phyloP scores from a whole-genome alignment of 1,284 basidiomycete species.

The Sporisorium sorghi region DNA sequence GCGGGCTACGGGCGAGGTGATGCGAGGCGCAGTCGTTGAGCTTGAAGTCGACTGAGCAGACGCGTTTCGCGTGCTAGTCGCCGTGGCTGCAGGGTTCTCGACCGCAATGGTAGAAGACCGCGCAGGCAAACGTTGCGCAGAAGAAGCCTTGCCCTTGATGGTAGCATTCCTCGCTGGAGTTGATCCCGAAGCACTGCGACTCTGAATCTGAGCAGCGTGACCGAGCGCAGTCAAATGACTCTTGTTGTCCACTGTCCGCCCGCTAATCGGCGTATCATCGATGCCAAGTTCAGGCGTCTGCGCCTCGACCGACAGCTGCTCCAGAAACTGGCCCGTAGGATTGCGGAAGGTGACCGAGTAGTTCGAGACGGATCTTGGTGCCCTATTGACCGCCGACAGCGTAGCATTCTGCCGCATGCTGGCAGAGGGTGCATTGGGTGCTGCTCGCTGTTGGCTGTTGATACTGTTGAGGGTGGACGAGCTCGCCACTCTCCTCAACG shows the following conservation, averaged over 20 bases:
- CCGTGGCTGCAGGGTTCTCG: background rate
- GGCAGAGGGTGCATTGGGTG: background rate
- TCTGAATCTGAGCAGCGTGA: slow-evolving; percentile 43
- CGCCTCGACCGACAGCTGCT: slow-evolving; percentile 34
- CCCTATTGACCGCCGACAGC: slow-evolving; percentile 9
- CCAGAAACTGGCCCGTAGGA: slow-evolving; percentile 39
- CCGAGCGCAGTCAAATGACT: slow-evolving; percentile 43
- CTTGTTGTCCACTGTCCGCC: slow-evolving; percentile 26
- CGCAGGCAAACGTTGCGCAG: background rate
- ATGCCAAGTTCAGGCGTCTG: slow-evolving; percentile 33
- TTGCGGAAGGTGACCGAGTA: slow-evolving; percentile 42
- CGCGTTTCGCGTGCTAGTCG: background rate
- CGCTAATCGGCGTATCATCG: slow-evolving; percentile 35
- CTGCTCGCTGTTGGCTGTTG: slow-evolving; percentile 14
- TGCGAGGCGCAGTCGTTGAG: background rate
- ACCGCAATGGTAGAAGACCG: slow-evolving; percentile 21
- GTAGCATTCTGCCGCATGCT: slow-evolving; percentile 15
- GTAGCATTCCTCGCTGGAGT: background rate
- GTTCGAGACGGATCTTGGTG: slow-evolving; percentile 30
- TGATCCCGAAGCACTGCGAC: slow-evolving; percentile 11
- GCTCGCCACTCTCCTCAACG: slow-evolving; percentile 39
- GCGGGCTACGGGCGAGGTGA: slow-evolving; percentile 5
- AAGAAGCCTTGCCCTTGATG: slow-evolving; percentile 18
- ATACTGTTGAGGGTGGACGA: slow-evolving; percentile 30
- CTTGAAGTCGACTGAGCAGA: background rate